Evolutionary conservation across 495 filamentous ascomycete genomes (phyloP).

Genomic region (Massariosphaeria phaeospora): DNA sequence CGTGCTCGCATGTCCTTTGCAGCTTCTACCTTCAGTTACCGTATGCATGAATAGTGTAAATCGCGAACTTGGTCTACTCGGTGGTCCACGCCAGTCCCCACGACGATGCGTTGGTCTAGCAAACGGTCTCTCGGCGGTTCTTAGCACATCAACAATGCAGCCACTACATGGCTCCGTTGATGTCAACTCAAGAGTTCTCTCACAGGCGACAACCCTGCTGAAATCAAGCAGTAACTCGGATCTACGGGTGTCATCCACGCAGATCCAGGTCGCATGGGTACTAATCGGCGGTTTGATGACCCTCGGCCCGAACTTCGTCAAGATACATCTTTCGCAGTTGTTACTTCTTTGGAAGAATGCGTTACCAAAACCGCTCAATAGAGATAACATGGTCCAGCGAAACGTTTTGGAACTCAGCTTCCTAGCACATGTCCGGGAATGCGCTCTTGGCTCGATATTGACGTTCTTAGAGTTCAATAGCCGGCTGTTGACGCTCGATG

Average conservation of each 20-base stretch:
- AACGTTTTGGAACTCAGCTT: slow-evolving; percentile 85
- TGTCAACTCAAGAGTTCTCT: slow-evolving; percentile 84
- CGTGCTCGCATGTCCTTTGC: slow-evolving; percentile 82
- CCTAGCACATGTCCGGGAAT: slow-evolving; percentile 90
- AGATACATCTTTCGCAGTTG: slow-evolving; percentile 93
- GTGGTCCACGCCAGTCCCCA: slow-evolving; percentile 69
- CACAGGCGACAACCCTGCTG: slow-evolving; percentile 83
- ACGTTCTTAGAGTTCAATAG: slow-evolving; percentile 94
- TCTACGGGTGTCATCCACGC: slow-evolving; percentile 82
- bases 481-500: slow-evolving; percentile 84
- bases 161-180: slow-evolving; percentile 94
- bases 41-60: slow-evolving; percentile 95
- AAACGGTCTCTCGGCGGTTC: slow-evolving; percentile 84
- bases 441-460: slow-evolving; percentile 82
- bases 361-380: slow-evolving; percentile 84
- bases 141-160: slow-evolving; percentile 81
- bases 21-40: slow-evolving; percentile 84
- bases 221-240: slow-evolving; percentile 92
- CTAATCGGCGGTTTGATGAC: slow-evolving; percentile 95
- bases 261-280: slow-evolving; percentile 98
- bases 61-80: slow-evolving; percentile 75
- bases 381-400: slow-evolving; percentile 77
- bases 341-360: slow-evolving; percentile 98
- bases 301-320: slow-evolving; percentile 95
- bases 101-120: slow-evolving; percentile 87